Base-by-base conservation (phyloP, 306 rosid genomes). In the Prunus mongolica region DNA sequence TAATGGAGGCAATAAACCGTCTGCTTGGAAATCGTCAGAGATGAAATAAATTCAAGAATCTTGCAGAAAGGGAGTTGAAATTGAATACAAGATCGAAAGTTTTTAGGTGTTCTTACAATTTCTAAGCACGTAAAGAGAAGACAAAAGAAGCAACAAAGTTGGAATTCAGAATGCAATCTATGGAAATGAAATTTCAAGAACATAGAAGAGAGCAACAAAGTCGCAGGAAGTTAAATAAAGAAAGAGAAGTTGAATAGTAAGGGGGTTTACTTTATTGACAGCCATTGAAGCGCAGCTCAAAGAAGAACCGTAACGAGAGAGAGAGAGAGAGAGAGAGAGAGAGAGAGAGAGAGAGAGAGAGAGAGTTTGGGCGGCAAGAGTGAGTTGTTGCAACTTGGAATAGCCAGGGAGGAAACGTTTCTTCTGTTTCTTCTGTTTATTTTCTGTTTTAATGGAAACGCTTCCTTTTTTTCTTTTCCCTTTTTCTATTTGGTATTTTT, bases 311-410 rank as follows among this genome's bases (percentile, higher is more conserved):
- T 56, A 57, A 55, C 44, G 71, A 69, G 18, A 13, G 50, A 24
- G 30, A 22, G 8, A 1, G n/a, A 67, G 54, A 11, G 55, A 20
- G 45, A 19, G n/a, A 25, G 24, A 47, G 51, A 30, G 54, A 24
- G 24, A 24, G 22, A 22, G 56, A 51, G 55, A 38, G 67, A 20
- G 58, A 19, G 41, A 58, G 27, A 6, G 75, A n/a, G 46, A 3
- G 15, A 16, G 80, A 55, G 24, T 69, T 64, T 79, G 63, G 66
- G 86, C 82, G 80, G 80, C 72, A 82, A 76, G 70, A 34, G 50
- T 27, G 63, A 18, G 57, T 16, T 19, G 27, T 18, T 16, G 14
- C 2, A 32, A 64, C 8, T 64, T 41, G 76, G 76, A 61, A 70
- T 47, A 3, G 32, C 18, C 20, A 15, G 28, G 27, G 7, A 12